phyloP scores from a whole-genome alignment of 768 basidiomycete genomes.

The Amanita fuliginea region DNA sequence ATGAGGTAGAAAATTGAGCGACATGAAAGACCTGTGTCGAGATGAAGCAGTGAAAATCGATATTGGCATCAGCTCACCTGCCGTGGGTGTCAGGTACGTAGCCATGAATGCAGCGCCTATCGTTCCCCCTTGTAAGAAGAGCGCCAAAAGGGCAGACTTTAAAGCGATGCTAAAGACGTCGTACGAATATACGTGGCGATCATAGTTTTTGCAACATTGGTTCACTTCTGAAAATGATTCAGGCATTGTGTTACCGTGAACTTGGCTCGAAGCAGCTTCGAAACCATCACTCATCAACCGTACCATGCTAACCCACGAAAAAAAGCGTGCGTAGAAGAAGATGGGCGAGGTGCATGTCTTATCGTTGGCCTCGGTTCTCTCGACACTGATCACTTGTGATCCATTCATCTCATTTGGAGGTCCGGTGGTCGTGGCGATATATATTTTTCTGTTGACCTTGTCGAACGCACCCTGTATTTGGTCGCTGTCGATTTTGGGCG shows the following conservation, averaged over 20 bases:
- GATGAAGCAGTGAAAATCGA: background rate
- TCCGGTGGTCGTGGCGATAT: conserved; percentile 15
- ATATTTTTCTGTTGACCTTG: no score
- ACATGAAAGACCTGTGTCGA: background rate
- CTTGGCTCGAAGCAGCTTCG: background rate
- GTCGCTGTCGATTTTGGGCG: conserved; percentile 26
- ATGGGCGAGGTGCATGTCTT: conserved; percentile 11
- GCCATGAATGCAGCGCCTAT: conserved; percentile 13
- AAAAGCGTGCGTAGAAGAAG: conserved; percentile 14
- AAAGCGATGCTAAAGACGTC: conserved; percentile 11
- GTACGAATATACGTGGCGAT: conserved; percentile 10
- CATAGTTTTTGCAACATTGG: conserved; percentile 3
- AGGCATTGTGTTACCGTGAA: background rate
- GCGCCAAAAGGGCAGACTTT: conserved; percentile 8
- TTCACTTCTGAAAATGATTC: conserved; percentile 2
- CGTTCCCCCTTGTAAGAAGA: conserved; percentile 13
- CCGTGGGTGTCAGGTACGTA: conserved; percentile 12
- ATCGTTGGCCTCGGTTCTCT: conserved; percentile 2
- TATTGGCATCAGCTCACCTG: conserved; percentile 4
- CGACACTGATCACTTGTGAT: no score
- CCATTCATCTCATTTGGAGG: conserved; percentile 9
- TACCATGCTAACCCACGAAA: conserved; percentile 12
- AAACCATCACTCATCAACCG: conserved; percentile 4
- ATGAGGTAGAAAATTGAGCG: conserved; percentile 5
- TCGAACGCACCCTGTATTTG: conserved; percentile 19